These are phyloP conservation scores for Brasenia schreberi DNA, from an alignment of 164 flowering plant species.

Conservation along the genomic window DNA sequence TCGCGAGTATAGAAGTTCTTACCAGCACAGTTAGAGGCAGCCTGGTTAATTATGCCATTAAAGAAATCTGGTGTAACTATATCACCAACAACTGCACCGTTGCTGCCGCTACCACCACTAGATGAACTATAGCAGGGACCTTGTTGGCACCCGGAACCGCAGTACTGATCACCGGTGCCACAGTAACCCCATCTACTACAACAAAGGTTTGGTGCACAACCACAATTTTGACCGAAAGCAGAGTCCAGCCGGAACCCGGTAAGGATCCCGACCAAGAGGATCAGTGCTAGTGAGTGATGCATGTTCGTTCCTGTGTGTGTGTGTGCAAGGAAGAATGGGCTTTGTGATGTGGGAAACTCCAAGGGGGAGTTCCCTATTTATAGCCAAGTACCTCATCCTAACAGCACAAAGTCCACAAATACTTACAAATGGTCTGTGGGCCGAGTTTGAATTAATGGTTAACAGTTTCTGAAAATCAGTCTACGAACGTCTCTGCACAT, in stretches of 20 bases:
- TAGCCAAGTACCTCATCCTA: neutral
- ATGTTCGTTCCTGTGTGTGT: neutral
- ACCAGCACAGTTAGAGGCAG: constrained; percentile 17
- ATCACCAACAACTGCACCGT: constrained; percentile 14
- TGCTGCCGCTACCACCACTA: neutral
- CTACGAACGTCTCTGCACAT: no score
- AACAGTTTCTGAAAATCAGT: no score
- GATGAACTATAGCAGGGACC: constrained; percentile 23
- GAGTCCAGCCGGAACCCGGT: constrained; percentile 4
- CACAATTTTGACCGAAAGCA: constrained; percentile 22
- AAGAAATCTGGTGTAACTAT: constrained; percentile 27
- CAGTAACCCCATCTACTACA: constrained; percentile 42
- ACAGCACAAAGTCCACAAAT: no score
- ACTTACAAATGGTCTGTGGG: no score
- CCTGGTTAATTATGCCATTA: constrained; percentile 21
- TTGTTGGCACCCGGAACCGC: constrained; percentile 25
- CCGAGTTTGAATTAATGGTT: no score
- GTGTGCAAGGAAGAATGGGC: neutral
- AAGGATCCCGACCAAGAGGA: constrained; percentile 1
- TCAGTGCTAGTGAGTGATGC: neutral
- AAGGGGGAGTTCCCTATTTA: neutral
- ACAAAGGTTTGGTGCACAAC: constrained; percentile 26
- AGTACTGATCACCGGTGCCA: constrained; percentile 22
- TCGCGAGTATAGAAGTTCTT: constrained; percentile 20
- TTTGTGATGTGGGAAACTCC: neutral